Evolutionary conservation across 805 yeast species (phyloP).

Genomic region (Myxozyma melibiosi): DNA sequence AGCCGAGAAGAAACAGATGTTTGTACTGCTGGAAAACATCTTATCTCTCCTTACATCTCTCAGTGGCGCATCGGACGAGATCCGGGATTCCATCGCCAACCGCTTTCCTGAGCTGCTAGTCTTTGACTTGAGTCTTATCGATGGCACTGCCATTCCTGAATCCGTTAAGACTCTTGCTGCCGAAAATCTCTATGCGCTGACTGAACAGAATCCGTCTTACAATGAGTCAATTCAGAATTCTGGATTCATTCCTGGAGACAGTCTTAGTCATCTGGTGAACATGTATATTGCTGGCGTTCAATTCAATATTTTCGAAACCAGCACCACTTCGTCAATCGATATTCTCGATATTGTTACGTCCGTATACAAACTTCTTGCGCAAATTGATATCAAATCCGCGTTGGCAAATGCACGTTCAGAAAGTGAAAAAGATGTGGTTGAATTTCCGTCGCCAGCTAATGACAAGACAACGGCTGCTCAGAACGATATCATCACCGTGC

Average conservation of each 20-base stretch:
- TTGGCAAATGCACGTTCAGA: neutral
- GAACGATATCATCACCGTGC: conserved; percentile 62
- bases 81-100: conserved; percentile 41
- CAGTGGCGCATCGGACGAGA: conserved; percentile 36
- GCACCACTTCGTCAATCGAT: conserved; percentile 14
- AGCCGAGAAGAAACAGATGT: conserved; percentile 53
- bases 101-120: conserved; percentile 35
- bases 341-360: conserved; percentile 11
- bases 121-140: conserved; percentile 24
- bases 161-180: conserved; percentile 35
- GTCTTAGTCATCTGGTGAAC: conserved; percentile 12
- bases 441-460: conserved; percentile 5
- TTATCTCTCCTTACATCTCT: conserved; percentile 68
- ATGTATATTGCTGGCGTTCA: conserved; percentile 26
- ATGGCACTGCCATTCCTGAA: conserved; percentile 7
- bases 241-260: neutral
- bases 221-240: conserved; percentile 19
- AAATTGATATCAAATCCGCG: conserved; percentile 2
- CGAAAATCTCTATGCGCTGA: conserved; percentile 40
- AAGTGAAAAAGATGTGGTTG: conserved; percentile 2
- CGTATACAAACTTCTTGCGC: neutral
- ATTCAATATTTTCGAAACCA: conserved; percentile 24
- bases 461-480: conserved; percentile 43
- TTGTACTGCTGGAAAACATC: conserved; percentile 72
- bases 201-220: conserved; percentile 38